phyloP scores from a whole-genome alignment of 345 rosid genomes.

The Brassica incana region DNA sequence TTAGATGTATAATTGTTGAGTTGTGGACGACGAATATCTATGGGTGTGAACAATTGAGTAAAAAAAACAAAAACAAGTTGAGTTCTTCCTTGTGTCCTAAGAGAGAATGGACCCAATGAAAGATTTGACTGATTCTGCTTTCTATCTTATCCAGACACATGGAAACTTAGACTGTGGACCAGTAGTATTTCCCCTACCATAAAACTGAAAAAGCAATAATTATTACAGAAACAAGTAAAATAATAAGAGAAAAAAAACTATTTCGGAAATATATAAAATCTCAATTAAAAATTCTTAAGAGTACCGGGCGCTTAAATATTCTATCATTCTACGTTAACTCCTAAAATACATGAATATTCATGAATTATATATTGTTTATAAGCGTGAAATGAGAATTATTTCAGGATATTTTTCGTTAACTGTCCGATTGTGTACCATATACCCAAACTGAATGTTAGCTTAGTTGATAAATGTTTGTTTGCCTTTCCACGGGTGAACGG shows the following conservation, averaged over 20 bases:
- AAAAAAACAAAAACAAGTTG: conserved; percentile 24
- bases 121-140: conserved; percentile 38
- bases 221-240: not conserved
- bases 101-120: conserved; percentile 39
- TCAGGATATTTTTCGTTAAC: not conserved
- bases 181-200: conserved; percentile 20
- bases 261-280: not conserved
- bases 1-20: not conserved
- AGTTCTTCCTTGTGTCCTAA: conserved; percentile 37
- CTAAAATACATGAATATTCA: not conserved
- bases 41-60: conserved; percentile 34
- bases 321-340: not conserved
- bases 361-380: not conserved
- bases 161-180: conserved; percentile 35
- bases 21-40: conserved; percentile 21
- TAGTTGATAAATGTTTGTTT: not conserved
- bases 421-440: not conserved
- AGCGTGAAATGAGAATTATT: not conserved
- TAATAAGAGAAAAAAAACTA: not conserved
- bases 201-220: not conserved
- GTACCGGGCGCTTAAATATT: not conserved
- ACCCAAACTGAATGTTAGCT: not conserved
- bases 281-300: not conserved
- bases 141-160: conserved; percentile 38
- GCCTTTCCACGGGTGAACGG: not conserved